phyloP scores from a whole-genome alignment of 352 stramenopile species.

The Phytophthora cajani region DNA sequence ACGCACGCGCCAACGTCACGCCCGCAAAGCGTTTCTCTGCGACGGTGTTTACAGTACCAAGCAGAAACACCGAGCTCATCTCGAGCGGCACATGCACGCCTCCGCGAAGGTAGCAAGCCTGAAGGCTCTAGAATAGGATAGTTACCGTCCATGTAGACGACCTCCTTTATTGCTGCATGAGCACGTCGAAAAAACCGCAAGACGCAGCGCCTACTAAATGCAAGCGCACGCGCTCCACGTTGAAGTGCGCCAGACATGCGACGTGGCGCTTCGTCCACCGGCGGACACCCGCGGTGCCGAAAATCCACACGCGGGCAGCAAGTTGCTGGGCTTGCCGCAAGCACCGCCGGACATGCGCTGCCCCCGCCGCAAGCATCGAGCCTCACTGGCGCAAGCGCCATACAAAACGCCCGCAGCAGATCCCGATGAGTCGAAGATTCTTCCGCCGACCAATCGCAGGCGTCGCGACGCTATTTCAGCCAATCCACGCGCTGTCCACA shows the following conservation, averaged over 20 bases:
- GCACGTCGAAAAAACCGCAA: too few relatives aligned
- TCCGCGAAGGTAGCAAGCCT: background rate
- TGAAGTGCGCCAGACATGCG: slow-evolving; percentile 29
- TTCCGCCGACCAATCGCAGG: background rate
- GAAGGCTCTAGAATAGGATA: background rate
- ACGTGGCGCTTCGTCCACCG: slow-evolving; percentile 1
- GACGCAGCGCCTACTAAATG: too few relatives aligned
- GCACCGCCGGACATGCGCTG: background rate
- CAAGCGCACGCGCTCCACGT: slow-evolving; percentile 12
- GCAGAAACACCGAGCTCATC: background rate
- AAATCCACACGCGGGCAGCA: background rate
- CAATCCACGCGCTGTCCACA: background rate
- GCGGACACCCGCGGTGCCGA: background rate
- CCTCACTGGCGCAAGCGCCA: background rate
- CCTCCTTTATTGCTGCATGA: too few relatives aligned
- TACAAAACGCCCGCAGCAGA: background rate
- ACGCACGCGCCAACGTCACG: slow-evolving; percentile 30
- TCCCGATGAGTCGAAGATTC: slow-evolving; percentile 3
- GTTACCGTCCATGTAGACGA: background rate
- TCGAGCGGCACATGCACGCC: background rate
- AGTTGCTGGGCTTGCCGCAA: background rate
- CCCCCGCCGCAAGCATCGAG: slow-evolving; percentile 3
- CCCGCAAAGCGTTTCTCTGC: slow-evolving; percentile 26
- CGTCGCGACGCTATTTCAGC: background rate
- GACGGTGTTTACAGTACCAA: slow-evolving; percentile 5